A percentile compares a stretch with the other conserved stretches of the same genome.
phyloP scores from a whole-genome alignment of 2,329 filamentous ascomycete species.

The Aureobasidium sp. region DNA sequence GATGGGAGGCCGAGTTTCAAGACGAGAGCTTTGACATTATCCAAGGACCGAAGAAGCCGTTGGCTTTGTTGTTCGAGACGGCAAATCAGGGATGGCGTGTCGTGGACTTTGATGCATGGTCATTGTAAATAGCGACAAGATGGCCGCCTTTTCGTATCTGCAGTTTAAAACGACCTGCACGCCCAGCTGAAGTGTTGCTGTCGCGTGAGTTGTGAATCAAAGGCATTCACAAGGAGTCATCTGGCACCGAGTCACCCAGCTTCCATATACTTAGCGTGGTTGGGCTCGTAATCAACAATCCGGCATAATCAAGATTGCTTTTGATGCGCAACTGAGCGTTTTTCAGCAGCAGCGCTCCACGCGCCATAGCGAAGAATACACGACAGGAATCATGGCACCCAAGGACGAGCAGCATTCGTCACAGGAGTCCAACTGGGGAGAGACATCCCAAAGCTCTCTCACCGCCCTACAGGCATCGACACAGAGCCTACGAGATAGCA shows the following conservation, averaged over 20 bases:
- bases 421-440: background rate
- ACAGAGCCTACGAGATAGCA: background rate
- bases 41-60: constrained; percentile 5
- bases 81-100: constrained; percentile 14
- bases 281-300: constrained; percentile 4
- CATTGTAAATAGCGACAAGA: constrained; percentile 1
- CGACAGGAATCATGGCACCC: background rate
- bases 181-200: background rate
- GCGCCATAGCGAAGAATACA: background rate
- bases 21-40: background rate
- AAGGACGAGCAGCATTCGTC: constrained; percentile 6
- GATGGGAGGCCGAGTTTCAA: constrained; percentile 12
- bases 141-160: background rate
- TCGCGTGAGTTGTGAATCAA: background rate
- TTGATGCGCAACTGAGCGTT: constrained; percentile 2
- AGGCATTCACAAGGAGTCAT: background rate
- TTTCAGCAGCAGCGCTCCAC: constrained; percentile 1
- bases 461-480: background rate
- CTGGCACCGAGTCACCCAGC: background rate
- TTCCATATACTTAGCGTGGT: constrained; percentile 10
- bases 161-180: background rate
- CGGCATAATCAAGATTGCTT: background rate
- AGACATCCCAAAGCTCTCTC: constrained; percentile 12
- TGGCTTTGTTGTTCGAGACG: constrained; percentile 12
- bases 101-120: background rate